Conservation (phyloP, 1,284 basidiomycete genomes). For the Cutaneotrichosporon sp. region DNA sequence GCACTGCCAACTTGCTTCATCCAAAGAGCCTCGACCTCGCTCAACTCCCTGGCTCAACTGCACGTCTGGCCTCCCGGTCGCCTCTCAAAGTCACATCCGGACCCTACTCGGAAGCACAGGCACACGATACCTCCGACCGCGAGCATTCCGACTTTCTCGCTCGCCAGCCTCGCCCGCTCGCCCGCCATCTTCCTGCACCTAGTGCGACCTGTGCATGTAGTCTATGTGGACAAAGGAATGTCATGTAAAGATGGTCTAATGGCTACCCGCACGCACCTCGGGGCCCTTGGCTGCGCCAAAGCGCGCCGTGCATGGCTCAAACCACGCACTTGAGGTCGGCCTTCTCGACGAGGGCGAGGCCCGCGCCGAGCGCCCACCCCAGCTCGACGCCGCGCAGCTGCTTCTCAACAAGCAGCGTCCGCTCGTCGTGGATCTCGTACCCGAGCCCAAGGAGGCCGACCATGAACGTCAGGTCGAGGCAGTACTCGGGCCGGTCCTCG, state of each 20-base stretch:
- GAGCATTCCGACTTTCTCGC: too few relatives aligned
- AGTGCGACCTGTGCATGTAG: not conserved
- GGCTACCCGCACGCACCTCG: not conserved
- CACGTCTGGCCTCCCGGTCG: too few relatives aligned
- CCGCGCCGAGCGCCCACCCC: slow-evolving; percentile 90
- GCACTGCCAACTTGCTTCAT: too few relatives aligned
- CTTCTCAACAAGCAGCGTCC: slow-evolving; percentile 79
- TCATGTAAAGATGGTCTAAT: not conserved
- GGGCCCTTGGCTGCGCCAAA: too few relatives aligned
- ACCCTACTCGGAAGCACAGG: too few relatives aligned
- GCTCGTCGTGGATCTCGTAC: slow-evolving; percentile 72
- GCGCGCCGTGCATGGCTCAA: slow-evolving; percentile 27
- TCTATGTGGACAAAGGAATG: not conserved
- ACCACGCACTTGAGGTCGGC: slow-evolving; percentile 51
- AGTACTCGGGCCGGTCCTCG: slow-evolving; percentile 84
- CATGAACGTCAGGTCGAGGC: slow-evolving; percentile 95
- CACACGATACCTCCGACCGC: too few relatives aligned
- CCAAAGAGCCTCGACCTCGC: too few relatives aligned
- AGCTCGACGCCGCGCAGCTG: slow-evolving; percentile 88
- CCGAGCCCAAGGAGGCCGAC: slow-evolving; percentile 77
- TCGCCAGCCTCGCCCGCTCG: too few relatives aligned
- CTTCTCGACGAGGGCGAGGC: slow-evolving; percentile 63
- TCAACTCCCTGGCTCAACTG: too few relatives aligned
- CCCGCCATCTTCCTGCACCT: too few relatives aligned
- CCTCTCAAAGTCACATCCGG: too few relatives aligned